Evolutionary conservation across 169 alveolate species (phyloP).

Genomic region (Plasmodium yoelii): DNA sequence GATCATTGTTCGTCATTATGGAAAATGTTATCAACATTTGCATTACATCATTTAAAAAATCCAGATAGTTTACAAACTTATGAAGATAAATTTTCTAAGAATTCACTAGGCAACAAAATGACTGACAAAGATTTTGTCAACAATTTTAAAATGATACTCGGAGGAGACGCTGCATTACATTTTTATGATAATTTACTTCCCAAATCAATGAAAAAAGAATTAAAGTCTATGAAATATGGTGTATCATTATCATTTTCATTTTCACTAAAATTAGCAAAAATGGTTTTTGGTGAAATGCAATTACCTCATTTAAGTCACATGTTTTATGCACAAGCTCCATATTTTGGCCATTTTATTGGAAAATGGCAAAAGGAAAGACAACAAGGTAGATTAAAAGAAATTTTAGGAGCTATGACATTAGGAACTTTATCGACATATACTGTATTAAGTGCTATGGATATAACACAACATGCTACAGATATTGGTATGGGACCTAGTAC

Average conservation of each 20-base stretch:
- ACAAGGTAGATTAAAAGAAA: conserved; percentile 77
- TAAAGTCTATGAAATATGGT: conserved; percentile 85
- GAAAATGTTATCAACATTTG: conserved; percentile 83
- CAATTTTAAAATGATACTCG: conserved; percentile 81
- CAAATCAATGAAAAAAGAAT: conserved; percentile 82
- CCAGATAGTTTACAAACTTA: conserved; percentile 85
- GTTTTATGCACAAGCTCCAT: conserved; percentile 86
- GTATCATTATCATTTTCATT: conserved; percentile 84
- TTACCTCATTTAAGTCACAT: conserved; percentile 80
- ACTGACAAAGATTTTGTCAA: conserved; percentile 82
- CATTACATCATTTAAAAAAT: conserved; percentile 82
- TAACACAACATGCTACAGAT: conserved; percentile 85
- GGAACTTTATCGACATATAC: conserved; percentile 87
- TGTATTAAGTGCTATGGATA: conserved; percentile 83
- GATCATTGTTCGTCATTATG: conserved; percentile 86
- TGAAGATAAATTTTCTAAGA: conserved; percentile 79
- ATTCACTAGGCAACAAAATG: conserved; percentile 79
- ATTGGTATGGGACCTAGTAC: conserved; percentile 84
- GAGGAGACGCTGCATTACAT: conserved; percentile 85
- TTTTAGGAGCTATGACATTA: conserved; percentile 79
- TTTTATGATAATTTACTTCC: conserved; percentile 84
- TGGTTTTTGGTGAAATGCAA: conserved; percentile 78
- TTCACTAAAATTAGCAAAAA: conserved; percentile 81
- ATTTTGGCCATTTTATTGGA: conserved; percentile 84
- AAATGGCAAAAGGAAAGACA: conserved; percentile 84